Base-by-base conservation (phyloP, 371 early-diverging fungal genomes). In the Haplosporangium sp. region DNA sequence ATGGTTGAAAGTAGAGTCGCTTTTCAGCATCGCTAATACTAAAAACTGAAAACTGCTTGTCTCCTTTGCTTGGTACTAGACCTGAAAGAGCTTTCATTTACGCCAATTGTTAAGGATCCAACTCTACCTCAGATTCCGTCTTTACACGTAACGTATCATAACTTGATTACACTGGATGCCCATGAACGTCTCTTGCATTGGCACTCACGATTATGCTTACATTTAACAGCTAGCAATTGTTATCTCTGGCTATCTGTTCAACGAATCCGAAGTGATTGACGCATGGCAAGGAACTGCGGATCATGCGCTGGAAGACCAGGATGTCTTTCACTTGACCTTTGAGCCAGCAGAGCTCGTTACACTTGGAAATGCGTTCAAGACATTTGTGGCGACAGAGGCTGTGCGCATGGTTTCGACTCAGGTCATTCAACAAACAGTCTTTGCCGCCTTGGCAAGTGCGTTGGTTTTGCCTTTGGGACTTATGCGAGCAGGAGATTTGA, bases 401-500 rank as follows among this genome's bases (percentile, higher is more conserved):
- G 89, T 95, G 5, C 84, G 87, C 6, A 93, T 94, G 60, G 88
- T 96, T 0, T 92, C 95, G 6, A 89, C 92, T 60, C 94, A 96
- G 77, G 93, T 94, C 10, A 87, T 97, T 36, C 90, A 92, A 74
- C 90, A 92, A 57, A 97, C 97, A 0, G 91, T 96, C 38, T 83
- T 98, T 53, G 89, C 92, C 18, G 88, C 91, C 13, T 81, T 98
- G 64, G 85, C 94, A 77, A 91, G 94, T 46, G 95, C 96, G 10
- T 86, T 98, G 20, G 89, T 95, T 5, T 87, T 95, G 52, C 98
- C 96, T 9, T 76, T 94, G 69, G 89, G 90, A 85, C 77, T 91
- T 67, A 82, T 94, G 79, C 94, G 95, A 64, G 86, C 94, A 9
- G 93, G 90, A 9, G 92, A 93, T 65, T 81, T 93, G 73, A 85